Conservation (phyloP, 148 eudicot genomes). For the Spergularia marina region DNA sequence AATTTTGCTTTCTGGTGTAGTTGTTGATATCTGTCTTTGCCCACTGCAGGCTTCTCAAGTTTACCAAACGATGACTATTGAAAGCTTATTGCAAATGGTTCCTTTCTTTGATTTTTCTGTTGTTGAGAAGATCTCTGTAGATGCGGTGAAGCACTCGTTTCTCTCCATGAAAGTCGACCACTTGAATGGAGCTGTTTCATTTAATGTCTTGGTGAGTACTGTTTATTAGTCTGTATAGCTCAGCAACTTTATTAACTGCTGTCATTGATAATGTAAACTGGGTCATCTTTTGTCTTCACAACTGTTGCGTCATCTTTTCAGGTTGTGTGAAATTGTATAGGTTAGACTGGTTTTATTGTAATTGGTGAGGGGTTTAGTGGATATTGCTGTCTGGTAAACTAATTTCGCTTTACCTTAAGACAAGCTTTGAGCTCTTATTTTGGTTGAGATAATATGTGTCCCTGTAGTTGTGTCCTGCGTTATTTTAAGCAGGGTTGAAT, state of each 20-base stretch:
- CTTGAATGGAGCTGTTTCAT: constrained; percentile 65
- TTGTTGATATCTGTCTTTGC: constrained; percentile 19
- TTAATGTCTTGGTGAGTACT: constrained; percentile 50
- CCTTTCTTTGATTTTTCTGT: constrained; percentile 74
- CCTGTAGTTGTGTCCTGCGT: too few species aligned
- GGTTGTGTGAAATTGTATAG: too few species aligned
- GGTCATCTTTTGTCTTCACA: too few species aligned
- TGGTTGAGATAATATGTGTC: too few species aligned
- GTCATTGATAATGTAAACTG: too few species aligned
- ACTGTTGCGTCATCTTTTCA: too few species aligned
- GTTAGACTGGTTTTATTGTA: too few species aligned
- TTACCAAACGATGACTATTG: constrained; percentile 76
- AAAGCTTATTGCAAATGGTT: constrained; percentile 60
- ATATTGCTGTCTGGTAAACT: too few species aligned
- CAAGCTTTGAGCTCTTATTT: too few species aligned
- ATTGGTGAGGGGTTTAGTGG: too few species aligned
- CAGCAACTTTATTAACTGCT: not conserved
- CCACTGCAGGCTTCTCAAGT: constrained; percentile 74
- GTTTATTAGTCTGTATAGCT: not conserved
- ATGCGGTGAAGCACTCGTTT: constrained; percentile 81
- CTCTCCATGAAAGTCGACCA: constrained; percentile 82
- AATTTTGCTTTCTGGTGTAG: not conserved
- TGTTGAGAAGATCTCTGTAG: constrained; percentile 85
- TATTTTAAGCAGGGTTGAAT: too few species aligned
- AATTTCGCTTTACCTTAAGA: too few species aligned